These are phyloP conservation scores for Spergularia marina DNA, from an alignment of 148 eudicot species.

Conservation along the genomic window DNA sequence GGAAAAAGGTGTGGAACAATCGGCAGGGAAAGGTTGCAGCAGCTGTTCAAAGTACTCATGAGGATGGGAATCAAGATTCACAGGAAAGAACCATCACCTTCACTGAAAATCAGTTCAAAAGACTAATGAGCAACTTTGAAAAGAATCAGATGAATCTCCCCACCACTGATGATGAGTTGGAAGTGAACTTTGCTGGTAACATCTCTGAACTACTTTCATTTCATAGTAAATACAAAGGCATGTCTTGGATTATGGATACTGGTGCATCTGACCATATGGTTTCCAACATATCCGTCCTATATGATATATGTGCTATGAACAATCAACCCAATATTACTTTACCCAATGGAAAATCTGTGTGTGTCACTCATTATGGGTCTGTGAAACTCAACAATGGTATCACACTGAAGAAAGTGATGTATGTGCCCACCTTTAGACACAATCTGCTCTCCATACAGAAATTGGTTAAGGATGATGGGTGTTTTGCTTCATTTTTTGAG, in stretches of 20 bases:
- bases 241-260: neutral
- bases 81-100: neutral
- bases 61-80: neutral
- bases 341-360: neutral
- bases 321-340: neutral
- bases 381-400: neutral
- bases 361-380: neutral
- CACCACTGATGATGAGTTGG: neutral
- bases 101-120: neutral
- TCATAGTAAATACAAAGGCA: neutral
- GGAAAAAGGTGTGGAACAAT: neutral
- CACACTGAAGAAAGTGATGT: neutral
- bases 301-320: neutral
- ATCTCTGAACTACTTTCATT: neutral
- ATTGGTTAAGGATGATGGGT: neutral
- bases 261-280: neutral
- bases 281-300: neutral
- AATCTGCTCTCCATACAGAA: neutral
- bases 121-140: neutral
- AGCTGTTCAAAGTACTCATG: too few species aligned
- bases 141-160: neutral
- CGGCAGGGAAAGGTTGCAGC: neutral
- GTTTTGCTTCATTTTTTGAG: neutral
- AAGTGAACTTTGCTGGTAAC: neutral
- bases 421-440: neutral